Base-by-base conservation (phyloP, 768 basidiomycete genomes). In the Amanita thiersii region DNA sequence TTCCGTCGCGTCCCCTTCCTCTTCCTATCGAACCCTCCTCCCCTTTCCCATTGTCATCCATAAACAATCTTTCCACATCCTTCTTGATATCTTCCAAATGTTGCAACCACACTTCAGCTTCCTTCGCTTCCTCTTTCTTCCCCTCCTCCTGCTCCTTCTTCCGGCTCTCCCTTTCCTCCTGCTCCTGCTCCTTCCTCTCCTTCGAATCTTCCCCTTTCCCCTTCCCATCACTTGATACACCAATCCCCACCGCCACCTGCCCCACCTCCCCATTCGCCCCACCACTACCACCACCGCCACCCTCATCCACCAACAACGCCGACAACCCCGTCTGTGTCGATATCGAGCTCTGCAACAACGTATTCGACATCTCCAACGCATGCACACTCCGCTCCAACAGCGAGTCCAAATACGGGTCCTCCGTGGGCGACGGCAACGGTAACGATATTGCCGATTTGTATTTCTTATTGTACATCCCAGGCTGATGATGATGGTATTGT, bases 351-450 rank as follows among this genome's bases (percentile, higher is more conserved):
- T 86, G 80, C 7, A 91, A 65, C 8, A 90, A 65, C 2, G 78
- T 72, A 44, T 90, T 90, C 3, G 87, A 90, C 69, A 88, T 79
- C 56, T 90, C 88, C 6, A 91, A 68, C 1, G 87, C 87, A 59
- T 87, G 79, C 10, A 90, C 84, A 49, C 85, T 87, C 47, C 87
- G 77, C 44, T 78, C 84, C 1, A 90, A 70, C 11, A 90, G 65
- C n/a, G 80, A 72, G 58, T 90, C 88, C 19, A 88, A 70, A 51
- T 73, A 78, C 9, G 73, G 72, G 55, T 83, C 79, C 45, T 56
- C 36, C 51, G 50, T 39, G 12, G 44, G 38, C 37, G 43, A 44
- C 18, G 43, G 34, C 21, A 15, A 39, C 4, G 43, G 26, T 2
- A 28, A 26, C 14, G 14, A 14, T 2, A 8, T 12, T n/a, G 17